Percentiles rank a stretch among this genome's conserved stretches.
Conservation (phyloP, 1,139 yeast species). For the Candida sp. region DNA sequence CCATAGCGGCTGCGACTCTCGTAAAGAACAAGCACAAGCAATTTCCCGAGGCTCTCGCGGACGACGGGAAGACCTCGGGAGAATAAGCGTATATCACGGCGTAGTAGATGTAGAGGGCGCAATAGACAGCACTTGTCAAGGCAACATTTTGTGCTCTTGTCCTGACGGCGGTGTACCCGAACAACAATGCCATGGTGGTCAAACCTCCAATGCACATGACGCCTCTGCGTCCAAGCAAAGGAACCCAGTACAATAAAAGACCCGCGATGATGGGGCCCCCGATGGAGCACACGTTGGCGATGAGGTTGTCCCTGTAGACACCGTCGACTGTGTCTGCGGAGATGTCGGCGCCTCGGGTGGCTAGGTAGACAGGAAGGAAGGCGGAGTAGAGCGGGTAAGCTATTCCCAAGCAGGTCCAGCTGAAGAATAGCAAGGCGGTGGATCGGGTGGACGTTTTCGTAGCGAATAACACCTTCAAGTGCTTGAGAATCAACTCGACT, state of each 20-base stretch:
- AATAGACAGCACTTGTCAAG: conserved; percentile 31
- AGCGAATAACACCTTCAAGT: conserved; percentile 31
- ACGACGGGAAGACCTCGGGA: conserved; percentile 38
- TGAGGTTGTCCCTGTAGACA: conserved; percentile 33
- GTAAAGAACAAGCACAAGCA: conserved; percentile 33
- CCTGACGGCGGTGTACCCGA: conserved; percentile 36
- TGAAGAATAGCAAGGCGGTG: conserved; percentile 30
- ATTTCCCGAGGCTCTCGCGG: conserved; percentile 40
- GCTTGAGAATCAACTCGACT: conserved; percentile 20
- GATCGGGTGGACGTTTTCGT: conserved; percentile 28
- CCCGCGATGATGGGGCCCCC: conserved; percentile 41
- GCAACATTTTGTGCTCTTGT: conserved; percentile 33
- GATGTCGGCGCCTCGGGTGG: conserved; percentile 43
- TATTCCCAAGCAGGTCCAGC: conserved; percentile 43
- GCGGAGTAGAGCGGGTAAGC: conserved; percentile 41
- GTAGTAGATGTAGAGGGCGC: conserved; percentile 34
- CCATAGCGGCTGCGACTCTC: conserved; percentile 31
- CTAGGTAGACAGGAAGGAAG: conserved; percentile 40
- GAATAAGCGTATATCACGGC: conserved; percentile 37
- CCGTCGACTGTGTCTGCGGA: conserved; percentile 27
- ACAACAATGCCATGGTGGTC: conserved; percentile 35
- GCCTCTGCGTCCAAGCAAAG: conserved; percentile 35
- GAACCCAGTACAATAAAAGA: conserved; percentile 25
- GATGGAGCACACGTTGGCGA: conserved; percentile 29
- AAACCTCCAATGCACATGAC: conserved; percentile 36